phyloP scores from a whole-genome alignment of 495 filamentous ascomycete genomes.

The Xylaria longipes region DNA sequence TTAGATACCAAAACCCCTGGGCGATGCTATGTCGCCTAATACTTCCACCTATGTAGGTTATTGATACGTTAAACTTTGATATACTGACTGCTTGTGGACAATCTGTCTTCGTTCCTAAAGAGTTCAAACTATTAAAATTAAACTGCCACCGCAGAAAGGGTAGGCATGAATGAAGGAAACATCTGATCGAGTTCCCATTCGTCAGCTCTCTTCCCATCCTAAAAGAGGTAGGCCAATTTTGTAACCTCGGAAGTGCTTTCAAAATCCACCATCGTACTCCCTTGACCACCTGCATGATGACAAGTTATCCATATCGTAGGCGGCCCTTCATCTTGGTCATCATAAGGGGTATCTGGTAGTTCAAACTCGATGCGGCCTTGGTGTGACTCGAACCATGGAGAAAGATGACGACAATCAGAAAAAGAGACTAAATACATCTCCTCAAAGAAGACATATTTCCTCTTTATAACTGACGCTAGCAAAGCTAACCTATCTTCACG shows the following conservation, averaged over 20 bases:
- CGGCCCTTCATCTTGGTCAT: not conserved
- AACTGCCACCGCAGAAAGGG: not conserved
- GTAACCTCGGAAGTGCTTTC: not conserved
- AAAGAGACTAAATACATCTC: not conserved
- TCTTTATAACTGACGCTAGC: not conserved
- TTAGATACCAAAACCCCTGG: not conserved
- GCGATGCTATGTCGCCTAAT: too few relatives aligned
- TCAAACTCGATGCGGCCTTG: accelerated
- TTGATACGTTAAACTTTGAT: not conserved
- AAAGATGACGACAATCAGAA: not conserved
- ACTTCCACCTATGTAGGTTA: not conserved
- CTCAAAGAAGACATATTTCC: not conserved
- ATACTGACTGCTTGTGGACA: not conserved
- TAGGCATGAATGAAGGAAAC: not conserved
- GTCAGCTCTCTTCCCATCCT: not conserved
- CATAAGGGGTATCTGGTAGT: not conserved
- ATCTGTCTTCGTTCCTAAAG: not conserved
- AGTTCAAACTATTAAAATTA: not conserved
- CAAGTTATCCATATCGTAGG: not conserved
- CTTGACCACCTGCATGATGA: not conserved
- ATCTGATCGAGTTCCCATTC: not conserved
- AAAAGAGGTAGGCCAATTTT: not conserved
- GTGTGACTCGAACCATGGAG: not conserved
- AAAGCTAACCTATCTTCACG: not conserved
- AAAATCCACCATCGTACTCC: not conserved